Base-by-base conservation (phyloP, 176 grass and related monocot genomes). In the Hyparrhenia diplandra region DNA sequence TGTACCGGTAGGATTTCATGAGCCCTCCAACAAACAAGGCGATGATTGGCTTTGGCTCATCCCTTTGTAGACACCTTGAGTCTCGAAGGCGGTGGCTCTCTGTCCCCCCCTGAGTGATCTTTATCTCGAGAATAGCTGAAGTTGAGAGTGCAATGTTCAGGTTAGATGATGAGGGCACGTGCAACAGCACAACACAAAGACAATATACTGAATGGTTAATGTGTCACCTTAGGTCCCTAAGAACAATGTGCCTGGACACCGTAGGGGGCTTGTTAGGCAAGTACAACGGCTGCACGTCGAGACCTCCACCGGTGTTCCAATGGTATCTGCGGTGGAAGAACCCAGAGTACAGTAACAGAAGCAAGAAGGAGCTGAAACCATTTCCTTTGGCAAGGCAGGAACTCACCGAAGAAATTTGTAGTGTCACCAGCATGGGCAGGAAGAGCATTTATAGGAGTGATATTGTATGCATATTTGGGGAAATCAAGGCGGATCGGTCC, bases 281-380 rank as follows among this genome's bases (percentile, higher is more conserved):
- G 0, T n/a, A 6, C 0, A 55, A 18, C 1, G 2, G 2, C 5
- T 20, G 2, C 0, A 8, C 0, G 5, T 55, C 52, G 52, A n/a
- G 1, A 55, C 18, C 2, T 8, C 52, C 6, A 8, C 20, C 5
- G n/a, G 8, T 1, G 21, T 21, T 6, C 52, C 52, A n/a, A n/a
- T n/a, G 0, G 21, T 20, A n/a, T 55, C 18, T 54, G 51, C 16
- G n/a, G n/a, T n/a, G n/a, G n/a, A n/a, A n/a, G n/a, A n/a, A n/a
- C n/a, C n/a, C n/a, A n/a, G n/a, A n/a, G n/a, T n/a, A n/a, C n/a
- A 18, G 4, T 3, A 3, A 3, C 10, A 43, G 11, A 2, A 12
- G 41, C 5, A 45, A 36, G 5, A 36, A 36, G 2, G 6, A 36
- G 0, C 35, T 36, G 3, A 36, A 36, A 5, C 5, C 35, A 36